These are phyloP conservation scores for Tothia fuscella DNA, from an alignment of 2,329 filamentous ascomycete species.

Conservation along the genomic window DNA sequence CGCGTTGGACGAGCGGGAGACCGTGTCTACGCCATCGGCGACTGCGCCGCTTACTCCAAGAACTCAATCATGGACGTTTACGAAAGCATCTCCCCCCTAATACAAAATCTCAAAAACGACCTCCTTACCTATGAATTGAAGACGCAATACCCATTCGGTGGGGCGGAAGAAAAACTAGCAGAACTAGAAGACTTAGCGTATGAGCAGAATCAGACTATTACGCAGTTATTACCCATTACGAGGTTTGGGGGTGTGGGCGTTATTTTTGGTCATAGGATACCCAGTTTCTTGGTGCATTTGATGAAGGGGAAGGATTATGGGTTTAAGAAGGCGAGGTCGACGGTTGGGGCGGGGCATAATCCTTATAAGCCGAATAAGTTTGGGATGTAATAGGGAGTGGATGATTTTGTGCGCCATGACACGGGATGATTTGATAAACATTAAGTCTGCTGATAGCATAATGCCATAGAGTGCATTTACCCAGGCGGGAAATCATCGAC, in stretches of 20 bases:
- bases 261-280: conserved; percentile 21
- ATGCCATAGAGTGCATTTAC: too few relatives aligned
- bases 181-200: conserved; percentile 17
- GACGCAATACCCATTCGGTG: conserved; percentile 18
- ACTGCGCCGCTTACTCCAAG: conserved; percentile 21
- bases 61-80: conserved; percentile 25
- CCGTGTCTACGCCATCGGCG: conserved; percentile 26
- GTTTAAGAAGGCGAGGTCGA: conserved; percentile 15
- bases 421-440: too few relatives aligned
- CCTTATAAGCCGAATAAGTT: too few relatives aligned
- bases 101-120: conserved; percentile 24
- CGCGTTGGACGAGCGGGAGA: conserved; percentile 26
- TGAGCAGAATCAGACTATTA: conserved; percentile 12
- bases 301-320: conserved; percentile 27
- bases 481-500: too few relatives aligned
- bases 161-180: conserved; percentile 17
- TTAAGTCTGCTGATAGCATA: too few relatives aligned
- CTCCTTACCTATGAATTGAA: conserved; percentile 23
- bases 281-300: conserved; percentile 22
- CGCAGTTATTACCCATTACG: conserved; percentile 21
- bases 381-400: too few relatives aligned
- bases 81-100: conserved; percentile 23
- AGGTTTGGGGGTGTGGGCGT: conserved; percentile 25
- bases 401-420: too few relatives aligned
- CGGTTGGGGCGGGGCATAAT: conserved; percentile 3